Conservation (phyloP, 176 grass and related monocot genomes). For the Aechmea fasciata region DNA sequence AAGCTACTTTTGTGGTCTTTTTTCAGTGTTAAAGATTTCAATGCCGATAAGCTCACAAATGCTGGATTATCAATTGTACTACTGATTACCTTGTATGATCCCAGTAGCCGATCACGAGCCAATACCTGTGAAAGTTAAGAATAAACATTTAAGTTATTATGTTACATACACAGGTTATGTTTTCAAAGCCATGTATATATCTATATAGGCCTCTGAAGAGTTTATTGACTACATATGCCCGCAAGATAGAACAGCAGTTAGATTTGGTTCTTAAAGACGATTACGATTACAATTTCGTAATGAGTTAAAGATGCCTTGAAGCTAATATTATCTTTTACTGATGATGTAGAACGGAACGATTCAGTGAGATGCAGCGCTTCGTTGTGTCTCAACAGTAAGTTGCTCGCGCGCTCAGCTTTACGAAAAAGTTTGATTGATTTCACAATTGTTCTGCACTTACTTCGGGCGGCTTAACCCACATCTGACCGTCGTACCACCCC, state of each 20-base stretch:
- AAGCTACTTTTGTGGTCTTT: background rate
- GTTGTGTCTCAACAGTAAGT: background rate
- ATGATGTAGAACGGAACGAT: too few species aligned
- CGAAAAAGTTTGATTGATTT: background rate
- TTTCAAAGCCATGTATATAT: too few species aligned
- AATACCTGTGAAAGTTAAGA: constrained; percentile 49
- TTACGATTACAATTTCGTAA: too few species aligned
- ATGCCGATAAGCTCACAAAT: background rate
- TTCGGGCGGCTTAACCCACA: constrained; percentile 96
- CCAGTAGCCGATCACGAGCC: constrained; percentile 85
- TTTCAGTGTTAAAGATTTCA: background rate
- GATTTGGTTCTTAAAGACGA: too few species aligned
- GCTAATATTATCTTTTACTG: too few species aligned
- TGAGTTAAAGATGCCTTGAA: too few species aligned
- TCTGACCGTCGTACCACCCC: constrained; percentile 96
- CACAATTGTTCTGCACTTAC: constrained; percentile 20
- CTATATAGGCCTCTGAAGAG: too few species aligned
- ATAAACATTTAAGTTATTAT: too few species aligned
- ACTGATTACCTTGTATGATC: constrained; percentile 67
- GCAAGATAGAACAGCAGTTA: too few species aligned
- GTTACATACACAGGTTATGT: too few species aligned
- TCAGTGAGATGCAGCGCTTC: too few species aligned
- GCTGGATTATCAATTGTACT: background rate
- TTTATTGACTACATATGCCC: too few species aligned
- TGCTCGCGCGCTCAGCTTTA: background rate